These are phyloP conservation scores for Nicotiana tomentosiformis DNA, from an alignment of 257 asterid genomes.

Conservation along the genomic window DNA sequence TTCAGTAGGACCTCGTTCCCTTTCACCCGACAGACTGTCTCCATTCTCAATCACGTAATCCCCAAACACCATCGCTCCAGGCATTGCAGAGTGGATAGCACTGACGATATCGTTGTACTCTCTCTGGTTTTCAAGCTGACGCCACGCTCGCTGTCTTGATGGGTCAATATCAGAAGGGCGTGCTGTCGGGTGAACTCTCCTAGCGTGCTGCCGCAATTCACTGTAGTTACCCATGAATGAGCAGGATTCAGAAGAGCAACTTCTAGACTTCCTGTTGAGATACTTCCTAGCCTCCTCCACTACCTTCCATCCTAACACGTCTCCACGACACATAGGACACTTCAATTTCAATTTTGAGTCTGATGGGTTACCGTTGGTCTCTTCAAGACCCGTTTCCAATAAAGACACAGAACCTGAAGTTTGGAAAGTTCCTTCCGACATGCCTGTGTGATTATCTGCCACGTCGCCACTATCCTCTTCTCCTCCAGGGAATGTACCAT, in stretches of 20 bases:
- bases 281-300: conserved; percentile 66
- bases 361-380: conserved; percentile 21
- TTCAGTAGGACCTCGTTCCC: conserved; percentile 34
- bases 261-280: conserved; percentile 64
- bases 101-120: conserved; percentile 75
- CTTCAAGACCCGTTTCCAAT: conserved; percentile 25
- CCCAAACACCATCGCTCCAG: conserved; percentile 79
- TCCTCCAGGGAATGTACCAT: too few species aligned
- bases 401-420: background rate
- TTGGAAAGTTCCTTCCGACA: conserved; percentile 15
- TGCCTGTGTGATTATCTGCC: conserved; percentile 12
- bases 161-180: conserved; percentile 87
- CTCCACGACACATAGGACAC: conserved; percentile 91
- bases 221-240: conserved; percentile 60
- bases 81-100: conserved; percentile 75
- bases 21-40: conserved; percentile 36
- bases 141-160: conserved; percentile 72
- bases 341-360: conserved; percentile 39
- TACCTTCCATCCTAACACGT: conserved; percentile 72
- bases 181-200: conserved; percentile 73
- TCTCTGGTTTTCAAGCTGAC: conserved; percentile 63
- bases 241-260: conserved; percentile 79
- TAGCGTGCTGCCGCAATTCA: conserved; percentile 75
- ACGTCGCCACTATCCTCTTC: too few species aligned
- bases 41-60: conserved; percentile 78